Evolutionary conservation across 208 protist genomes (phyloP), one percentile per base, ranked within the genome.

Genomic region (Balamuthia mandrillaris): DNA sequence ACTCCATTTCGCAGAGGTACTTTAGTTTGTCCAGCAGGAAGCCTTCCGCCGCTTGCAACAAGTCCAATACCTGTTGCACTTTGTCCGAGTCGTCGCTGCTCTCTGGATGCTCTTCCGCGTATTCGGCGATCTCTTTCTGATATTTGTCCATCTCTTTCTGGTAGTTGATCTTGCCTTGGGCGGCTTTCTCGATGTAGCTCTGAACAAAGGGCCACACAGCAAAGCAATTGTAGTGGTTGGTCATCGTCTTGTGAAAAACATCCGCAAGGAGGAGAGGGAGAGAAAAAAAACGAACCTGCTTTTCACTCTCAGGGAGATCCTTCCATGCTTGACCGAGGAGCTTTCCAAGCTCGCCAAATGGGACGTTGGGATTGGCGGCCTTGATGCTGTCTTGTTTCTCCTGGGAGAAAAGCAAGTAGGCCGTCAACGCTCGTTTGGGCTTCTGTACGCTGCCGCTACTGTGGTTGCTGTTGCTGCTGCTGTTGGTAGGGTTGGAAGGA

Each of bases 31-130:
- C n/a, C n/a, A n/a, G n/a, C n/a, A n/a, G n/a, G n/a, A n/a, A n/a
- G n/a, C n/a, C n/a, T n/a, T n/a, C n/a, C n/a, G n/a, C n/a, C n/a
- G n/a, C n/a, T n/a, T n/a, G n/a, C n/a, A n/a, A n/a, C n/a, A n/a
- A n/a, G n/a, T n/a, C n/a, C n/a, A n/a, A n/a, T n/a, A n/a, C n/a
- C n/a, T n/a, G n/a, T n/a, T n/a, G n/a, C n/a, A n/a, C n/a, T n/a
- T n/a, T n/a, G n/a, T 72, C 63, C 63, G 42, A 33, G 21, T 72
- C 63, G 24, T 65, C 56, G 56, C 56, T 65, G 56, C 56, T 65
- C 16, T 65, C 56, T 14, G 56, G 56, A 33, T 65, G 56, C 12
- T 65, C 56, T 33, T 65, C 56, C 27, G 33, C 39, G 56, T 65
- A 65, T 14, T 7, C 3, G 1, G 56, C 56, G 6, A n/a, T n/a